A percentile compares a stretch with the other conserved stretches of the same genome.
phyloP scores from a whole-genome alignment of 306 rosid species.

The Cajanus cajan region DNA sequence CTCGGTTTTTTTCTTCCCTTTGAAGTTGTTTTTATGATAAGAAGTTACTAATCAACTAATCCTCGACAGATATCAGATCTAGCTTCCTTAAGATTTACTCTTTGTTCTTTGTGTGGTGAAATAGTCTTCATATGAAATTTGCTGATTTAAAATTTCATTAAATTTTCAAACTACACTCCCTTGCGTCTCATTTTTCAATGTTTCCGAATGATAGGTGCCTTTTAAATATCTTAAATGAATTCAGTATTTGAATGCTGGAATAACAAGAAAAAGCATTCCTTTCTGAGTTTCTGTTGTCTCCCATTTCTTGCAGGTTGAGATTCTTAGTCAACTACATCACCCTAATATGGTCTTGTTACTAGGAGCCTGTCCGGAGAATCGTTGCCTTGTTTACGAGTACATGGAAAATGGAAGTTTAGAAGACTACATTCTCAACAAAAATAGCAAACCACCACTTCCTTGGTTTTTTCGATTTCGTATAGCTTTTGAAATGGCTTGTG shows the following conservation, averaged over 20 bases:
- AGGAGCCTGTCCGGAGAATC: slow-evolving; percentile 91
- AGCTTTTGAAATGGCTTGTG: slow-evolving; percentile 79
- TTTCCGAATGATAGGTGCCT: background rate
- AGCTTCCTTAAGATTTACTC: background rate
- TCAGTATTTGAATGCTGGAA: slow-evolving; percentile 22
- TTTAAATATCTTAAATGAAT: slow-evolving; percentile 20
- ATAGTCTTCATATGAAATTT: slow-evolving; percentile 11
- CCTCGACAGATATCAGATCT: background rate
- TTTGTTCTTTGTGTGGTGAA: slow-evolving; percentile 2
- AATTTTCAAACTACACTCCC: slow-evolving; percentile 8
- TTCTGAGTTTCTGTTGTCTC: slow-evolving; percentile 18
- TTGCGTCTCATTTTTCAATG: slow-evolving; percentile 7
- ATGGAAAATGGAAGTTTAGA: slow-evolving; percentile 91
- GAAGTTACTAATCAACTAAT: slow-evolving; percentile 11
- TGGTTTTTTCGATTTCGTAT: slow-evolving; percentile 75
- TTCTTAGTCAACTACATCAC: slow-evolving; percentile 91
- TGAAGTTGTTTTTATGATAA: slow-evolving; percentile 24
- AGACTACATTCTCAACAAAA: slow-evolving; percentile 51
- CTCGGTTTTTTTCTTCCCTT: slow-evolving; percentile 20
- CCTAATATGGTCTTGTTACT: slow-evolving; percentile 84
- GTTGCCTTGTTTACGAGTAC: slow-evolving; percentile 85
- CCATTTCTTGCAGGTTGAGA: slow-evolving; percentile 66
- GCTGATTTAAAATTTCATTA: slow-evolving; percentile 3
- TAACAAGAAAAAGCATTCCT: slow-evolving; percentile 9
- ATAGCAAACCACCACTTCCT: slow-evolving; percentile 68